A percentile compares a stretch with the other conserved stretches of the same genome.
phyloP scores from a whole-genome alignment of 2,329 filamentous ascomycete genomes.

The Arthrobotrys pseudoclavata region DNA sequence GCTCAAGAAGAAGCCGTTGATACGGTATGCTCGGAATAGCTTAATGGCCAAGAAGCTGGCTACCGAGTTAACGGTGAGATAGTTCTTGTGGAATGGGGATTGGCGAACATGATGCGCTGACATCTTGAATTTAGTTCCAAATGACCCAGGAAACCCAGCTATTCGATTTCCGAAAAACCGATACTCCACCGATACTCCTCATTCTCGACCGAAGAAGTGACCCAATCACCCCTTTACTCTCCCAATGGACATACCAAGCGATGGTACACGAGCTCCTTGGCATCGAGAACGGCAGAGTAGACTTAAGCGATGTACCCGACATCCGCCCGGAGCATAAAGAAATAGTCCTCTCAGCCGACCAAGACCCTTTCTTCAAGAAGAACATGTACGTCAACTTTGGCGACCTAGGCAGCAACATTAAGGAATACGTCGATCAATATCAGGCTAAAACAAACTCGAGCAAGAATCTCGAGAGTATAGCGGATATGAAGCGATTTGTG shows the following conservation, averaged over 20 bases:
- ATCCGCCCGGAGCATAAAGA: conserved; percentile 86
- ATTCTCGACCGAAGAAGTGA: conserved; percentile 93
- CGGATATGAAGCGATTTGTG: conserved; percentile 99
- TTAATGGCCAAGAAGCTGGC: conserved; percentile 91
- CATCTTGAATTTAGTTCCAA: conserved; percentile 74
- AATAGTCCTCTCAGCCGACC: conserved; percentile 94
- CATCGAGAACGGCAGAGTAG: conserved; percentile 93
- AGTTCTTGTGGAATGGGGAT: neutral
- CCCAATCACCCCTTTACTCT: conserved; percentile 91
- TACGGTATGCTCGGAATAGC: conserved; percentile 93
- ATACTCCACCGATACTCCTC: conserved; percentile 92
- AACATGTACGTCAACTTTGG: conserved; percentile 82
- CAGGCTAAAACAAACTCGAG: conserved; percentile 97
- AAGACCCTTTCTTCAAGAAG: conserved; percentile 96
- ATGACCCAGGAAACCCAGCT: conserved; percentile 96
- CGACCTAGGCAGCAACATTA: conserved; percentile 78
- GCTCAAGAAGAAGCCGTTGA: conserved; percentile 95
- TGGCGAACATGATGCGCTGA: neutral
- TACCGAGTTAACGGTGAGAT: conserved; percentile 76
- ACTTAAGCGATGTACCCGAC: conserved; percentile 85
- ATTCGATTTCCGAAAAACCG: conserved; percentile 94
- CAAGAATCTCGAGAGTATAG: conserved; percentile 95
- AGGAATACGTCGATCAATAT: conserved; percentile 95
- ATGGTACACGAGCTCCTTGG: conserved; percentile 98
- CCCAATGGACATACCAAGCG: conserved; percentile 99